phyloP scores from a whole-genome alignment of 257 asterid genomes.

The Ajuga chamaepitys region DNA sequence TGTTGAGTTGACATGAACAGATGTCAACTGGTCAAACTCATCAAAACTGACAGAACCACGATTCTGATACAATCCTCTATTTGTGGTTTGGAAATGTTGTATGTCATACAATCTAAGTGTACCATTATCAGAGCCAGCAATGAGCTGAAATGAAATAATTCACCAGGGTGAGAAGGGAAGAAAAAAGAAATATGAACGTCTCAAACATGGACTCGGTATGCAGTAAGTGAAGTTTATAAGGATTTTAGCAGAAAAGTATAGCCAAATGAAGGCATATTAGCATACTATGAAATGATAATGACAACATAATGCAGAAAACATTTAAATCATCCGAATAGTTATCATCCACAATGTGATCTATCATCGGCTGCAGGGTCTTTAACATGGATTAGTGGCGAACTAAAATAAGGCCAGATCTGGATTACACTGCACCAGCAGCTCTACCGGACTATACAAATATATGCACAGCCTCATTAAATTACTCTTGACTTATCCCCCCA shows the following conservation, averaged over 20 bases:
- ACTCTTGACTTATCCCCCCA: neutral
- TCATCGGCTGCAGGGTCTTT: neutral
- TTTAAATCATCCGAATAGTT: neutral
- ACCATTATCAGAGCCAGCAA: constrained; percentile 95
- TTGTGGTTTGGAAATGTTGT: constrained; percentile 35
- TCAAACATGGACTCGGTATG: neutral
- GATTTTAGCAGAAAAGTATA: no score
- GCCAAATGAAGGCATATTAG: no score
- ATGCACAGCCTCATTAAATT: neutral
- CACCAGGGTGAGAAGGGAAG: constrained; percentile 4
- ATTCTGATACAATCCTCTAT: constrained; percentile 30
- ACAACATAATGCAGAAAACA: neutral
- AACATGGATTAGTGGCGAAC: neutral
- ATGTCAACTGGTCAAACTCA: constrained; percentile 86
- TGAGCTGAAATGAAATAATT: constrained; percentile 50
- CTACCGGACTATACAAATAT: neutral
- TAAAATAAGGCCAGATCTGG: neutral
- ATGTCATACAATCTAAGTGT: constrained; percentile 71
- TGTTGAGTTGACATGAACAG: constrained; percentile 86
- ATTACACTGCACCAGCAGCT: neutral
- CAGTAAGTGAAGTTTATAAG: constrained; percentile 9
- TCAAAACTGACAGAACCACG: constrained; percentile 54
- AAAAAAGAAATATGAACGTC: neutral
- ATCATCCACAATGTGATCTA: neutral
- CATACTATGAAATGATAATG: neutral